phyloP scores from a whole-genome alignment of 2,329 filamentous ascomycete species.

The Apiospora pterosperma region DNA sequence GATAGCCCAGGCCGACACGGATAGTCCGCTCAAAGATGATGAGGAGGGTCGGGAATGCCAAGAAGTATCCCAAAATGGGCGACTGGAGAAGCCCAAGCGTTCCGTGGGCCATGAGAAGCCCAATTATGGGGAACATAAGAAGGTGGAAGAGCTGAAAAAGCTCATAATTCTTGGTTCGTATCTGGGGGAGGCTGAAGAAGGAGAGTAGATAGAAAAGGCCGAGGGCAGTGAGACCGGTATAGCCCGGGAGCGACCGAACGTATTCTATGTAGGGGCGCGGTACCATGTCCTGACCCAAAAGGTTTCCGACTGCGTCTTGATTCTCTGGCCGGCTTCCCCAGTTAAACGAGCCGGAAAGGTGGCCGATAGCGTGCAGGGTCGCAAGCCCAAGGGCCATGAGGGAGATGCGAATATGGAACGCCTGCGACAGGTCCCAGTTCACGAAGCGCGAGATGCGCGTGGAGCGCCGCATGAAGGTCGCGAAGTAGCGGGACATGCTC shows the following conservation, averaged over 20 bases:
- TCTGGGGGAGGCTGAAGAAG: constrained; percentile 44
- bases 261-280: constrained; percentile 43
- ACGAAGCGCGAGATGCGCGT: constrained; percentile 51
- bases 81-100: constrained; percentile 46
- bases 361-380: constrained; percentile 51
- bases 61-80: constrained; percentile 55
- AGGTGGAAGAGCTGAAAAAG: constrained; percentile 55
- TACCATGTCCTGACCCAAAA: constrained; percentile 41
- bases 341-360: constrained; percentile 49
- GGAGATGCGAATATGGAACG: constrained; percentile 54
- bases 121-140: constrained; percentile 57
- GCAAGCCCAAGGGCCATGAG: constrained; percentile 46
- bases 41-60: constrained; percentile 49
- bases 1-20: constrained; percentile 45
- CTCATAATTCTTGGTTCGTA: constrained; percentile 51
- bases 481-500: constrained; percentile 55
- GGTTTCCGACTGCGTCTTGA: constrained; percentile 39
- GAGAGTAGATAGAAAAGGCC: constrained; percentile 47
- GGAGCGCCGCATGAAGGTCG: constrained; percentile 48
- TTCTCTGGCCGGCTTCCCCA: constrained; percentile 43
- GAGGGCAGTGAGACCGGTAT: constrained; percentile 46
- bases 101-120: constrained; percentile 52
- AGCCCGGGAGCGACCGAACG: constrained; percentile 44
- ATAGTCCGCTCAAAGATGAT: constrained; percentile 45
- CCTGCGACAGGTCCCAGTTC: constrained; percentile 54